Percentiles rank a stretch among this genome's conserved stretches.
Evolutionary conservation across 1,284 basidiomycete species (phyloP).

Genomic region (Afroboletus lepidellus): DNA sequence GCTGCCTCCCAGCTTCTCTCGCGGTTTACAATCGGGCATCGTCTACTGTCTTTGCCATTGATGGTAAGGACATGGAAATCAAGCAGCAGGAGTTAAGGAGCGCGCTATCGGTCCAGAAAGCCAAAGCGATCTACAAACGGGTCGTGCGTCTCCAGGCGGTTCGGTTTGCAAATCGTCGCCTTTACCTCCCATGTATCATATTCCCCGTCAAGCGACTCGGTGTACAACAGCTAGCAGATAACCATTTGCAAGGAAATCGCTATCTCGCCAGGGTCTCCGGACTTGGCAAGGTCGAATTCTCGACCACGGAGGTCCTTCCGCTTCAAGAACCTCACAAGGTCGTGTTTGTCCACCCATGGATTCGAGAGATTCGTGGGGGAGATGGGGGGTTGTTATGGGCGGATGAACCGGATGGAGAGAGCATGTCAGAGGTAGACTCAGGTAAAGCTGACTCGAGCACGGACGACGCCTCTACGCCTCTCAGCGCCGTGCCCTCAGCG

Average conservation of each 20-base stretch:
- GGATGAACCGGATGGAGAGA: neutral
- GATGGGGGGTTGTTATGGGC: neutral
- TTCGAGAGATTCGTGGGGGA: neutral
- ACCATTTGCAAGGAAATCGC: neutral
- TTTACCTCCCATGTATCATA: neutral
- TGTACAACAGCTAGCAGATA: neutral
- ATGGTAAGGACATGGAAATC: conserved; percentile 1
- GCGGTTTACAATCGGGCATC: neutral
- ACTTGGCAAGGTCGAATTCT: neutral
- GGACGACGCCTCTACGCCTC: neutral
- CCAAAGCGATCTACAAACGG: conserved; percentile 7
- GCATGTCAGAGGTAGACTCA: neutral
- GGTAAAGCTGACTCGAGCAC: neutral
- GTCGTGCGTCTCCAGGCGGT: neutral
- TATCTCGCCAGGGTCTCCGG: neutral
- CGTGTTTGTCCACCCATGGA: conserved; percentile 1
- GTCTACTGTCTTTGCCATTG: neutral
- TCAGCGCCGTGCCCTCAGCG: neutral
- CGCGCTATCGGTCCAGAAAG: neutral
- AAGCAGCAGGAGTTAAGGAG: neutral
- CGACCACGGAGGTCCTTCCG: neutral
- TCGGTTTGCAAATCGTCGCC: neutral
- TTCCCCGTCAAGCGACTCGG: neutral
- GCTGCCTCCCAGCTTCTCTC: neutral
- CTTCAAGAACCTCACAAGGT: neutral